A percentile compares a stretch with the other conserved stretches of the same genome.
These are phyloP conservation scores for Gardenia jasminoides DNA, from an alignment of 257 asterid genomes.

Conservation along the genomic window DNA sequence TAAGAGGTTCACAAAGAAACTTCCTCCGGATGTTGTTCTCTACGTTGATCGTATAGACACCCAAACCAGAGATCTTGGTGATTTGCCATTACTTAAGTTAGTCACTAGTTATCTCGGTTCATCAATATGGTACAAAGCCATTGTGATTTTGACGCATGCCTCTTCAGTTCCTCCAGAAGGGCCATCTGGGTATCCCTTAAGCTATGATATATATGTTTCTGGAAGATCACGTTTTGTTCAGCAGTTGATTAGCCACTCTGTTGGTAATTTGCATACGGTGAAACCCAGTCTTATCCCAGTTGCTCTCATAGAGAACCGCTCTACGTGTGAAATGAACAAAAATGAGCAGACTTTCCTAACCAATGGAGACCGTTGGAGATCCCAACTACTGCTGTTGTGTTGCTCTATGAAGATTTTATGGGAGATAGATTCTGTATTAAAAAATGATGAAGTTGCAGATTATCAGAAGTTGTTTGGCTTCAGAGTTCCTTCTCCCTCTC, in stretches of 20 bases:
- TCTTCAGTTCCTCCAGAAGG: slow-evolving; percentile 67
- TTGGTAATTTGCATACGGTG: slow-evolving; percentile 25
- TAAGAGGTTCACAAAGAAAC: slow-evolving; percentile 50
- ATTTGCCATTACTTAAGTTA: slow-evolving; percentile 52
- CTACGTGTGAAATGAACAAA: slow-evolving; percentile 19
- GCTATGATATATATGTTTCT: slow-evolving; percentile 47
- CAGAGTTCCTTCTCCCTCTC: slow-evolving; percentile 21
- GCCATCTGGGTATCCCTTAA: slow-evolving; percentile 42
- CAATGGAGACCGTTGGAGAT: slow-evolving; percentile 57
- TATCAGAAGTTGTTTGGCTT: slow-evolving; percentile 22
- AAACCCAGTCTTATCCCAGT: slow-evolving; percentile 42
- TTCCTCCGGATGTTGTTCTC: slow-evolving; percentile 70
- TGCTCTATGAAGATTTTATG: slow-evolving; percentile 62
- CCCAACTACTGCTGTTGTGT: slow-evolving; percentile 53
- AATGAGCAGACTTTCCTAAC: slow-evolving; percentile 30
- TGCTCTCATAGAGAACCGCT: slow-evolving; percentile 55
- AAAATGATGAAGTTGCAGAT: slow-evolving; percentile 15
- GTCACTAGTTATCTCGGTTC: slow-evolving; percentile 62
- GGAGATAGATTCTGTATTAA: slow-evolving; percentile 37
- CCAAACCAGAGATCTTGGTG: slow-evolving; percentile 37
- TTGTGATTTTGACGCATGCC: slow-evolving; percentile 73
- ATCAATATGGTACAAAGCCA: slow-evolving; percentile 57
- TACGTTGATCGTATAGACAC: slow-evolving; percentile 76
- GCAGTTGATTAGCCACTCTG: slow-evolving; percentile 44
- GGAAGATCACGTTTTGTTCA: slow-evolving; percentile 39